Percentiles rank a stretch among this genome's conserved stretches.
Evolutionary conservation across 73 alveolate species (phyloP).

Genomic region (Uronychia setigera): DNA sequence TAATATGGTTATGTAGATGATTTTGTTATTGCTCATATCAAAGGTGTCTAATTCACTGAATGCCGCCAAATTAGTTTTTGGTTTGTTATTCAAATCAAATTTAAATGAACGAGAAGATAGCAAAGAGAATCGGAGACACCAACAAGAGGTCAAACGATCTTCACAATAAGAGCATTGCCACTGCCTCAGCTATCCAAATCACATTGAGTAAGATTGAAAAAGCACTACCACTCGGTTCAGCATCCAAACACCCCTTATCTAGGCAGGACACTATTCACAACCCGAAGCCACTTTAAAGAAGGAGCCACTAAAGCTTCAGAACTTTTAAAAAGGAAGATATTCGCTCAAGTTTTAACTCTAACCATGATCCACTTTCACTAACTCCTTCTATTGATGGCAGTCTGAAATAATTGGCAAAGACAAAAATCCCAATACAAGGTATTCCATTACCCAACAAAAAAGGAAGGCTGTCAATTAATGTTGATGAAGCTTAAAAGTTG

Average conservation of each 20-base stretch:
- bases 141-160: too few species aligned
- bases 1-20: too few species aligned
- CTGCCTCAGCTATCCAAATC: neutral
- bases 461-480: neutral
- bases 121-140: too few species aligned
- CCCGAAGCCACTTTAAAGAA: neutral
- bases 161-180: too few species aligned
- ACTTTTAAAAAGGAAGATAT: neutral
- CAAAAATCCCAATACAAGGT: neutral
- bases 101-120: too few species aligned
- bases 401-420: neutral
- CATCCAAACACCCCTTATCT: neutral
- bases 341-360: neutral
- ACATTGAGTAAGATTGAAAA: neutral
- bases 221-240: neutral
- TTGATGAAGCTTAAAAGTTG: neutral
- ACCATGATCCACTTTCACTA: neutral
- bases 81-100: too few species aligned
- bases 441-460: neutral
- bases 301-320: neutral
- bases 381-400: neutral
- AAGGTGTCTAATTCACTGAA: too few species aligned
- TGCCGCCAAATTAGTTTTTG: too few species aligned
- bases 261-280: neutral
- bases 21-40: too few species aligned